Evolutionary conservation across 2,329 filamentous ascomycete species (phyloP).

Genomic region (Sporothrix schenckii): DNA sequence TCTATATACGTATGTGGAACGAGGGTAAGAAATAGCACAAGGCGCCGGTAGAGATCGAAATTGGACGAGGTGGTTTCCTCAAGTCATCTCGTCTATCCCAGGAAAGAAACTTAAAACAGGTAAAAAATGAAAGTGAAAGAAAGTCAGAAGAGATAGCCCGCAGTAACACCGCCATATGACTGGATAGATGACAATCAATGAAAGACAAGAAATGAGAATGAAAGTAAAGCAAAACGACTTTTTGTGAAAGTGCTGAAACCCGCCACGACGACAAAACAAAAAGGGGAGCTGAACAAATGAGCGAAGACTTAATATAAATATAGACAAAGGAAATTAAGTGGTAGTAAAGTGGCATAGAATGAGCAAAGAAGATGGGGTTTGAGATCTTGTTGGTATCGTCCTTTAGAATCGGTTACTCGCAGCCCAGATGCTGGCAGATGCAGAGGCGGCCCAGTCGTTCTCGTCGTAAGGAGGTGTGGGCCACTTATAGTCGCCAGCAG

Average conservation of each 20-base stretch:
- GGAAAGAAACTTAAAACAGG: conserved; percentile 3
- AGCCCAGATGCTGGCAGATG: conserved; percentile 79
- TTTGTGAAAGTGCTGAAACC: conserved; percentile 29
- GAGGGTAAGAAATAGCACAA: conserved; percentile 17
- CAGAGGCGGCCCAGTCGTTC: conserved; percentile 84
- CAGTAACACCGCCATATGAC: conserved; percentile 31
- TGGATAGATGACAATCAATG: conserved; percentile 27
- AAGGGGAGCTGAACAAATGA: conserved; percentile 8
- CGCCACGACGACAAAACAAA: neutral
- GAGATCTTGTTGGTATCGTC: neutral
- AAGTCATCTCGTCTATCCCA: neutral
- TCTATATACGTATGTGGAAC: conserved; percentile 6
- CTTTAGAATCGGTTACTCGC: conserved; percentile 65
- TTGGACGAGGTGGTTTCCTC: conserved; percentile 7
- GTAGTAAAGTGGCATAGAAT: neutral
- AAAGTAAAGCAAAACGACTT: conserved; percentile 18
- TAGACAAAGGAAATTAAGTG: conserved; percentile 27
- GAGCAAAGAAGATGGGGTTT: conserved; percentile 3
- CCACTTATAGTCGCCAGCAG: conserved; percentile 68
- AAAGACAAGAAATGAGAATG: conserved; percentile 23
- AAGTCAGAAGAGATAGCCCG: conserved; percentile 19
- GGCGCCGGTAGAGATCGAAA: neutral
- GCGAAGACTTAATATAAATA: neutral
- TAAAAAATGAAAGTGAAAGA: neutral
- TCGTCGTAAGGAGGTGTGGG: conserved; percentile 95